Evolutionary conservation across 2,329 filamentous ascomycete species (phyloP), one percentile per base, ranked within the genome.

Genomic region (Pseudonectria foliicola): DNA sequence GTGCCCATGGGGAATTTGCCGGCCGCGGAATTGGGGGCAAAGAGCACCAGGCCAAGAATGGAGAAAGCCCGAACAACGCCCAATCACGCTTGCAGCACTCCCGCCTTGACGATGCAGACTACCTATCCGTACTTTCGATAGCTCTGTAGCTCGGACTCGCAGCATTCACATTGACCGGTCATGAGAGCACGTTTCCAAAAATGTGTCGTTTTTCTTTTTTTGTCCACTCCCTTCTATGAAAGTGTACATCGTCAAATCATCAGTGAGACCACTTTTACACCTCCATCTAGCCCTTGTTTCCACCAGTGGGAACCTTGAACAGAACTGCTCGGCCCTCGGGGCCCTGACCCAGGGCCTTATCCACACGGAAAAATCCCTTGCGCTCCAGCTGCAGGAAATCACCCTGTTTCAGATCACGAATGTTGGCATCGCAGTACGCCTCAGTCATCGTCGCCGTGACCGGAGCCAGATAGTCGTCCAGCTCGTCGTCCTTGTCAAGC

Each of bases 321-420:
- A 78, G 50, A 12, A 78, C 68, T 23, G 73, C 71, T 53, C 69
- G 67, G 26, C 67, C 70, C 26, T 69, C 64, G 37, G 66, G 63
- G 59, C 67, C 70, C 51, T 72, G 61, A 26, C 52, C 55, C 18
- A 75, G 60, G 8, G 68, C 69, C 63, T 76, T 76, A 63, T 96
- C 90, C 16, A 94, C 80, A 34, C 90, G 74, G 69, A 85, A 96
- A 65, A 86, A 96, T 2, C 89, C 90, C 63, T 90, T 87, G 42
- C 90, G 75, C 70, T 96, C 90, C 29, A 96, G 83, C 68, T 96
- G 92, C 49, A 96, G 87, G 43, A 96, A 90, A 50, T 95, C 88
- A 53, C 87, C 85, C 57, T 79, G 80, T 71, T 87, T 88, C 29
- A 95, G 69, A 43, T 77, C 70, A 0, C 74, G 72, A 1, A 94